These are phyloP conservation scores for Dendrobium chrysotoxum DNA, from an alignment of 106 monocot genomes.

Conservation along the genomic window DNA sequence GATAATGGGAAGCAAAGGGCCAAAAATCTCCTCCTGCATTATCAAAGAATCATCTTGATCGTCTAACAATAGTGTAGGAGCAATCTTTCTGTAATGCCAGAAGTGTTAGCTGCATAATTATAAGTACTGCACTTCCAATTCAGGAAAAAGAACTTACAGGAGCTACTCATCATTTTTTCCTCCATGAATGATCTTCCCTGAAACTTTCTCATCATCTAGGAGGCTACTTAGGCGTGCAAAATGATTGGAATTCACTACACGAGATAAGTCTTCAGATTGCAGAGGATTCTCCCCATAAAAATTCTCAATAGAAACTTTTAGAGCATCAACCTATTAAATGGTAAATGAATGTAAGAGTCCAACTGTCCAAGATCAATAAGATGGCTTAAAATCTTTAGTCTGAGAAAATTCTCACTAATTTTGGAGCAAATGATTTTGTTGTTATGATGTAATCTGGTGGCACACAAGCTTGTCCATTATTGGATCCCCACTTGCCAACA, in stretches of 20 bases:
- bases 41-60: too few species aligned
- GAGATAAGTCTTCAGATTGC: too few species aligned
- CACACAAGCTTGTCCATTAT: constrained; percentile 69
- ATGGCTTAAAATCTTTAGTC: not conserved
- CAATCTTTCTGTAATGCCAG: too few species aligned
- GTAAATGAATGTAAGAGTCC: too few species aligned
- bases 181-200: constrained; percentile 54
- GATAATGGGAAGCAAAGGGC: too few species aligned
- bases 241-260: constrained; percentile 61
- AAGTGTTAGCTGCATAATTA: too few species aligned
- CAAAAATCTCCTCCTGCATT: too few species aligned
- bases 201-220: constrained; percentile 48
- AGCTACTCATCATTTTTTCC: constrained; percentile 47
- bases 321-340: too few species aligned
- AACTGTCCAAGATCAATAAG: constrained; percentile 46
- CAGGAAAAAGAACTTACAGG: constrained; percentile 28
- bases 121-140: too few species aligned
- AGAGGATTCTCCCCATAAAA: too few species aligned
- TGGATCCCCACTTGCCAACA: constrained; percentile 75
- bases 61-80: too few species aligned
- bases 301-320: too few species aligned
- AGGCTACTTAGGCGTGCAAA: constrained; percentile 49
- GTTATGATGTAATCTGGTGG: constrained; percentile 66
- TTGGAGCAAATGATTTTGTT: constrained; percentile 53
- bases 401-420: constrained; percentile 31